A percentile compares a stretch with the other conserved stretches of the same genome.
phyloP scores from a whole-genome alignment of 2,329 filamentous ascomycete genomes.

The Ascochyta pisi region DNA sequence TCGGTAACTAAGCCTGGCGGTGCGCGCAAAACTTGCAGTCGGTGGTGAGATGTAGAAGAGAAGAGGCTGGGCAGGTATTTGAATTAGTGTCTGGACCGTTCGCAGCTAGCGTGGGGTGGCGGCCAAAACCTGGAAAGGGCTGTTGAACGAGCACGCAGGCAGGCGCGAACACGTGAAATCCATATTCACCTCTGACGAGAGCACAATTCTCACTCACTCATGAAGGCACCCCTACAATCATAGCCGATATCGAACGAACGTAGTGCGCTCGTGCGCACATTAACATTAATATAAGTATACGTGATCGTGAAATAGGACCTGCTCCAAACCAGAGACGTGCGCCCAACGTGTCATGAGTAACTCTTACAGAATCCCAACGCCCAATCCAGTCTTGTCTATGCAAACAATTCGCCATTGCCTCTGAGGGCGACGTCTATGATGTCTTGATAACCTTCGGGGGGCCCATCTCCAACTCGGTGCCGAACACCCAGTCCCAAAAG shows the following conservation, averaged over 20 bases:
- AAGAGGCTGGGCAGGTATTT: conserved; percentile 15
- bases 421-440: conserved; percentile 10
- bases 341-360: conserved; percentile 1
- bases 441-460: conserved; percentile 60
- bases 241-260: background rate
- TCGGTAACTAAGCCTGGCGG: conserved; percentile 21
- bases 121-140: conserved; percentile 3
- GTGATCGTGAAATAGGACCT: conserved; percentile 2
- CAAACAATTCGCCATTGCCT: background rate
- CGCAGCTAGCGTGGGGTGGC: conserved; percentile 11
- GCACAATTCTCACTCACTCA: background rate
- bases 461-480: conserved; percentile 74
- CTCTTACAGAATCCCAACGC: conserved; percentile 5
- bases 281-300: conserved; percentile 11
- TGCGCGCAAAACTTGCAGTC: conserved; percentile 15
- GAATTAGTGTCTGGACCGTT: conserved; percentile 2
- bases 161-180: conserved; percentile 3
- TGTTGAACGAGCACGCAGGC: conserved; percentile 6
- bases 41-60: conserved; percentile 10
- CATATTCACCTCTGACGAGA: background rate
- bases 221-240: background rate
- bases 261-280: conserved; percentile 11
- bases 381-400: background rate
- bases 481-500: conserved; percentile 94
- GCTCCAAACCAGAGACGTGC: background rate